phyloP scores from a whole-genome alignment of 805 yeast genomes.

The Metschnikowia similis region DNA sequence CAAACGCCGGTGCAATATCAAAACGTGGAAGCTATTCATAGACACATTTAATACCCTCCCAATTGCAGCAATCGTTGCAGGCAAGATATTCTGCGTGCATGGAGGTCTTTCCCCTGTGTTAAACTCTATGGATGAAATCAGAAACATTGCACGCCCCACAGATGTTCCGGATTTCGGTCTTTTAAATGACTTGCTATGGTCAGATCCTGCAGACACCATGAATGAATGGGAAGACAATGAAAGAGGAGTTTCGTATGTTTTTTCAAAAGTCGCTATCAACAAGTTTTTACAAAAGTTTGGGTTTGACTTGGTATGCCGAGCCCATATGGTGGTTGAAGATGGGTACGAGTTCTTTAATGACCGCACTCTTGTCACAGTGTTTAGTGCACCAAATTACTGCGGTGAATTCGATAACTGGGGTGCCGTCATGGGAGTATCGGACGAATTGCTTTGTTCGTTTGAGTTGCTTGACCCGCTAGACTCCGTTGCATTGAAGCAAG shows the following conservation, averaged over 20 bases:
- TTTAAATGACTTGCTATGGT: slow-evolving; percentile 74
- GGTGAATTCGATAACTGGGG: slow-evolving; percentile 95
- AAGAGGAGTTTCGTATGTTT: slow-evolving; percentile 79
- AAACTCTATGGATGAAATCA: slow-evolving; percentile 68
- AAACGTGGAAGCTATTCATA: slow-evolving; percentile 89
- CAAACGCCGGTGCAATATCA: slow-evolving; percentile 85
- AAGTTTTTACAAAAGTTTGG: slow-evolving; percentile 70
- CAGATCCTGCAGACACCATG: slow-evolving; percentile 78
- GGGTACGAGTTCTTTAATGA: slow-evolving; percentile 77
- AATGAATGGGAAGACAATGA: slow-evolving; percentile 89
- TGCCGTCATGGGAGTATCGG: slow-evolving; percentile 95
- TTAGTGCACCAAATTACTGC: slow-evolving; percentile 73
- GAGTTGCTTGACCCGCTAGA: slow-evolving; percentile 93
- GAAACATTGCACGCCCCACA: slow-evolving; percentile 73
- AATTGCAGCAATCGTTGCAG: slow-evolving; percentile 91
- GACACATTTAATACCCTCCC: slow-evolving; percentile 96
- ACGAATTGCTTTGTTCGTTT: slow-evolving; percentile 86
- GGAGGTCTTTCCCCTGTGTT: slow-evolving; percentile 80
- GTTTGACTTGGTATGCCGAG: slow-evolving; percentile 77
- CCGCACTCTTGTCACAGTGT: slow-evolving; percentile 65
- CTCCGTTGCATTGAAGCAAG: slow-evolving; percentile 86
- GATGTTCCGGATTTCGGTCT: slow-evolving; percentile 84
- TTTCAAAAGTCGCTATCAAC: slow-evolving; percentile 73
- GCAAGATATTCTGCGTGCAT: slow-evolving; percentile 88
- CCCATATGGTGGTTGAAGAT: slow-evolving; percentile 85